Base-by-base conservation (phyloP, 306 rosid genomes). In the Gynostemma pentaphyllum region DNA sequence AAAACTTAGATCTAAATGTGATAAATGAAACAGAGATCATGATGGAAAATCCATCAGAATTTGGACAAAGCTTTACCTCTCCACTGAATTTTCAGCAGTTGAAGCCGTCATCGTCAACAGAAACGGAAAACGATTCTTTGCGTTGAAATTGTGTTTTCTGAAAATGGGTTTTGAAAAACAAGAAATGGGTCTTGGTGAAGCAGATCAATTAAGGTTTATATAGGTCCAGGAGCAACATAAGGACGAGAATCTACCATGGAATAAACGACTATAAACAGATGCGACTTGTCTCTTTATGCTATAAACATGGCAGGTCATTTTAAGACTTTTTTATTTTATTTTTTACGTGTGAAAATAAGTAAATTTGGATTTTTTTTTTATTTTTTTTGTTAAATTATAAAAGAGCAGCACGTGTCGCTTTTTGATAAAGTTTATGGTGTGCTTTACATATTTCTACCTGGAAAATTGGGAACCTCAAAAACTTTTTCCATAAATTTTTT, bases 61-160 rank as follows among this genome's bases (percentile, higher is more conserved):
- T 0, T 5, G 32, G 32, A 1, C 27, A 48, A 0, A 21, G 21
- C 3, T 48, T 19, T 28, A 57, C 68, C 68, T 62, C 40, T 44
- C 18, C n/a, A 28, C 40, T 0, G 68, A 62, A 16, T 26, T 27
- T 44, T 44, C 41, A 27, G 28, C 27, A 14, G 27, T 9, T 26
- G 68, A 27, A 42, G 10, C 68, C 40, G 68, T 62, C 68, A 62
- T 62, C 24, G 39, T n/a, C 16, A 13, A 13, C 14, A 18, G 67
- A 24, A 45, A 62, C 41, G 34, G n/a, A 59, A 44, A 23, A 62
- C 42, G 15, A 14, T 42, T 42, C 15, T 15, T 62, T 9, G 11
- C 11, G 0, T 0, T 37, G 29, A 27, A 62, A 23, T 13, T 40
- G 18, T 7, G 30, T 60, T 24, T 15, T 0, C 21, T 2, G 1